These are phyloP conservation scores for Medicago arabica DNA, from an alignment of 306 rosid species.

Conservation along the genomic window DNA sequence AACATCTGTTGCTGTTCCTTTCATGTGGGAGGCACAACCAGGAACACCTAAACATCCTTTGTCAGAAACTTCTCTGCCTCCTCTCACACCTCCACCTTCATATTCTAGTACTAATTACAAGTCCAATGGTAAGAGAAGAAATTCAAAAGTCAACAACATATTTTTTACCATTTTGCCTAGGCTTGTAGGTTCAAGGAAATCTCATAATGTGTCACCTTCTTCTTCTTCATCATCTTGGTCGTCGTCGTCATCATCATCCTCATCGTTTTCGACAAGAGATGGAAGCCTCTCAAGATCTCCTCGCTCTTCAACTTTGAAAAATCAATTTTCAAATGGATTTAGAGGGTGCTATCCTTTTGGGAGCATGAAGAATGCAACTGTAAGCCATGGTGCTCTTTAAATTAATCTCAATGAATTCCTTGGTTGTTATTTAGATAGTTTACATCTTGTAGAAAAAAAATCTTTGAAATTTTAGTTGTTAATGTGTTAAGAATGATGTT, in stretches of 20 bases:
- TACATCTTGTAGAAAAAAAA: constrained; percentile 26
- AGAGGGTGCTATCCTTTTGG: constrained; percentile 47
- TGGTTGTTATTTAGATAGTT: constrained; percentile 20
- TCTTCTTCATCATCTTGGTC: constrained; percentile 33
- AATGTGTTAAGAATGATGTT: background rate
- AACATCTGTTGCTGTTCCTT: constrained; percentile 48
- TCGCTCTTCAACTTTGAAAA: constrained; percentile 9
- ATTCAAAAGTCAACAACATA: constrained; percentile 2
- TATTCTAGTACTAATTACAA: constrained; percentile 29
- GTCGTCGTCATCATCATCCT: background rate
- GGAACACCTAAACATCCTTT: constrained; percentile 56
- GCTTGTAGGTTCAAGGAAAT: constrained; percentile 34
- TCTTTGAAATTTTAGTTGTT: background rate
- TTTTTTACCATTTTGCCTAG: constrained; percentile 38
- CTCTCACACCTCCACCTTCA: constrained; percentile 58
- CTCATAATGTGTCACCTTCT: constrained; percentile 35
- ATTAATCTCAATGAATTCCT: background rate
- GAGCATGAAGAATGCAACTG: constrained; percentile 39
- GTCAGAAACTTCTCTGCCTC: constrained; percentile 44
- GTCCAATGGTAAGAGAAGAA: constrained; percentile 17
- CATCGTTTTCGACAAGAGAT: constrained; percentile 29
- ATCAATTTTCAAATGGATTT: constrained; percentile 9
- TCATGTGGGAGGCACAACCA: constrained; percentile 55
- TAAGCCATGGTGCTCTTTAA: constrained; percentile 38
- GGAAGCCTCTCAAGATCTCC: constrained; percentile 19